Base-by-base conservation (phyloP, 768 basidiomycete genomes). In the Mycena crocata region DNA sequence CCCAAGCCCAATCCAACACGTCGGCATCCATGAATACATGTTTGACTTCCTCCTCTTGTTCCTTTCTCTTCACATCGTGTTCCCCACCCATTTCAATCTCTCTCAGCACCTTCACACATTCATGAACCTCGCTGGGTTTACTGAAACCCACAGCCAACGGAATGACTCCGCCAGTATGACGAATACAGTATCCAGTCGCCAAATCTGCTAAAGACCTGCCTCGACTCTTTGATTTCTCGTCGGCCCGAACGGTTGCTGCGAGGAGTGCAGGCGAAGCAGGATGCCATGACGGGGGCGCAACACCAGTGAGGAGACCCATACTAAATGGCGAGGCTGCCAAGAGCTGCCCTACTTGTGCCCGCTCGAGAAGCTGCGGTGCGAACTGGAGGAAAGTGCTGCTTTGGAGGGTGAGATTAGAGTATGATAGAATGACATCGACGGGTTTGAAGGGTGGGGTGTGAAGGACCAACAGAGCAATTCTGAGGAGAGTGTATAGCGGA, bases 251-350 rank as follows among this genome's bases (percentile, higher is more conserved):
- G 10, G 82, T 83, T 0, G 86, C 88, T 15, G 78, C 76, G 30
- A 73, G 81, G 42, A 93, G 64, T 15, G 72, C 78, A 17, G 76
- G 72, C 23, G 93, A 85, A 8, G 93, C 93, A 19, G 94, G 93
- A 73, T 95, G 93, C 94, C 94, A 96, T 3, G 76, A 15, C 1
- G 91, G 91, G 3, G 85, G 83, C 1, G 74, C 75, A 3, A 79
- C 69, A 12, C 81, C 77, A 0, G 89, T 88, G 35, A 96, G 84
- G 4, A 96, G 85, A 0, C 90, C 91, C 94, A 96, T 96, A 74
- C 87, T 90, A 57, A 96, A 82, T 10, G 95, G 95, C 2, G 94
- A 94, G 2, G 95, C 95, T 3, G 90, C 82, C 55, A 95, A 57
- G 31, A 96, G 81, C 60, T 93, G 91, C 60, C 77, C 75, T 46